Base-by-base conservation (phyloP, 2,329 filamentous ascomycete species). In the Phialocephala subalpina region DNA sequence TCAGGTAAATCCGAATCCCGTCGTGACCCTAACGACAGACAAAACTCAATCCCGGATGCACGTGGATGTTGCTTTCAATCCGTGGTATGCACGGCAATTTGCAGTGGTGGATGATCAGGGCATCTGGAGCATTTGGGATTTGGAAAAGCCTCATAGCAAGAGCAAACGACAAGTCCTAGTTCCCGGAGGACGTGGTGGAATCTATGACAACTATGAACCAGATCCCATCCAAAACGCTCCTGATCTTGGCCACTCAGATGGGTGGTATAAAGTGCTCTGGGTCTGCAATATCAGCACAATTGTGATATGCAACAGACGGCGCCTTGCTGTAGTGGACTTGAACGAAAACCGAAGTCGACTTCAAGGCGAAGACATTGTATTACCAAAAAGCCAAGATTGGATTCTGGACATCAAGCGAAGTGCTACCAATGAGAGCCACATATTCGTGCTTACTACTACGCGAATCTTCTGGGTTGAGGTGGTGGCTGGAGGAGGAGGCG, bases 51-150 rank as follows among this genome's bases (percentile, higher is more conserved):
- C 84, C 1, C 79, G 77, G 35, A 74, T 82, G 0, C 89, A 92
- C 71, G 83, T 83, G 0, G 89, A 94, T 76, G 80, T 91, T 2
- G 78, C 85, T 0, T 92, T 94, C 75, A 90, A 89, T 68, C 86
- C 90, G 0, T 86, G 79, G 75, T 86, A 82, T 65, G 78, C 81
- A 18, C 84, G 87, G 1, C 89, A 91, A 71, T 78, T 94, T 60
- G 89, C 83, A 18, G 80, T 93, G 29, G 81, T 94, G 20, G 90
- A 94, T 72, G 82, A 87, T 60, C 79, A 79, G 38, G 91, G 90
- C 1, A 81, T 80, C 64, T 94, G 91, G 92, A 88, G 81, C 52
- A 77, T 93, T 3, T 93, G 90, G 88, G 83, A 91, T 67, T 66
- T 77, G 47, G 76, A 77, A 58, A 70, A 66, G 8, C 42, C 57